phyloP scores from a whole-genome alignment of 179 eudicot species.

The Corrigiola litoralis region DNA sequence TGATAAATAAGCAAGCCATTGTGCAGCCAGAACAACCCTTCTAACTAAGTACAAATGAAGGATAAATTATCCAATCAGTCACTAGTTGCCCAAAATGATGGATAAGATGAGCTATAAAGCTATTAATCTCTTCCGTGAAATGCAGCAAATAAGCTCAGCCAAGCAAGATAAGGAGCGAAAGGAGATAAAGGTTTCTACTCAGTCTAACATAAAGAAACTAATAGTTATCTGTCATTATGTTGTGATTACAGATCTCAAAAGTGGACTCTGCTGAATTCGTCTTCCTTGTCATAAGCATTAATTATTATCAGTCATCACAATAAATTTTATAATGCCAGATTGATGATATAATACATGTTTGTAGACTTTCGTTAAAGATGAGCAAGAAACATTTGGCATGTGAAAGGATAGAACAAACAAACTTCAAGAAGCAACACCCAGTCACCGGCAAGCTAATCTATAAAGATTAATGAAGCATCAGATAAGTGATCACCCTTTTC shows the following conservation, averaged over 20 bases:
- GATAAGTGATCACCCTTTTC: no score
- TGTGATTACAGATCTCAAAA: not conserved
- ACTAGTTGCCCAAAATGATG: no score
- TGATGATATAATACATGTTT: not conserved
- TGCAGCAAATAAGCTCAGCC: not conserved
- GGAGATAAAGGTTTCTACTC: not conserved
- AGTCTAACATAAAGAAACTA: not conserved
- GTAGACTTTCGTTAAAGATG: not conserved
- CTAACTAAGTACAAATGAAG: no score
- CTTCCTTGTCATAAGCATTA: not conserved
- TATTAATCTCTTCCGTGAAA: not conserved
- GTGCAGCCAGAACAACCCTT: no score
- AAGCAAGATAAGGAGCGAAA: not conserved
- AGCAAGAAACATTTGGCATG: not conserved
- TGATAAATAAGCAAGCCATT: no score
- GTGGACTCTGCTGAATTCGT: not conserved
- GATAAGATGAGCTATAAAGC: not conserved
- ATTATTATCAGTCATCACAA: no score
- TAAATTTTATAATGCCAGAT: no score
- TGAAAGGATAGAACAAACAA: not conserved
- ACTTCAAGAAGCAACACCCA: not conserved
- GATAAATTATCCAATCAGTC: no score
- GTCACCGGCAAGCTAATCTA: not conserved
- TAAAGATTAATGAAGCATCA: not conserved
- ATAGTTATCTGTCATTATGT: not conserved